Percentiles rank a stretch among this genome's conserved stretches.
Conservation (phyloP, 495 filamentous ascomycete genomes). For the Penicillium coffeae region DNA sequence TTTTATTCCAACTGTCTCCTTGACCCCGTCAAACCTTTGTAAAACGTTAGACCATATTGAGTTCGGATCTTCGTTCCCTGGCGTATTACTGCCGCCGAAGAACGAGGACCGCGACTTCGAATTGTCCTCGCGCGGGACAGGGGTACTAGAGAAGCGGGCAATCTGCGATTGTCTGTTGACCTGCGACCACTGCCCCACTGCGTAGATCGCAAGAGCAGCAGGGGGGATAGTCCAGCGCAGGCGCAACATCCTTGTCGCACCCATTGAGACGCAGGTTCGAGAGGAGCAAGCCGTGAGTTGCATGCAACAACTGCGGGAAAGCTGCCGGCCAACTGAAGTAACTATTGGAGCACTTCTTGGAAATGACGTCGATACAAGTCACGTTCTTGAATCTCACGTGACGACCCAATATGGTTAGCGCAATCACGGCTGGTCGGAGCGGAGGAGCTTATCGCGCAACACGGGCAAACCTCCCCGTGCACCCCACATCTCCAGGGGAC, state of each 20-base stretch:
- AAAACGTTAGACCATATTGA: constrained; percentile 60
- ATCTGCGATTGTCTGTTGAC: constrained; percentile 20
- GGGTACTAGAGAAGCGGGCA: constrained; percentile 22
- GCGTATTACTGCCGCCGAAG: not conserved
- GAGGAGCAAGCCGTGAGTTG: constrained; percentile 51
- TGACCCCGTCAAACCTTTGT: constrained; percentile 50
- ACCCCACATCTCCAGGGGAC: constrained; percentile 19
- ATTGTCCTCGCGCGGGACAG: constrained; percentile 12
- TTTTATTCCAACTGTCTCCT: constrained; percentile 48
- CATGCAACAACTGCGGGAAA: constrained; percentile 19
- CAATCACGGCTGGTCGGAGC: not conserved
- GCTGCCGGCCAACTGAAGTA: not conserved
- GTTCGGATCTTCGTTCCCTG: constrained; percentile 9
- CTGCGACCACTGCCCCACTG: constrained; percentile 24
- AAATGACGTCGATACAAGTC: constrained; percentile 32
- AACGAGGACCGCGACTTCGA: constrained; percentile 4
- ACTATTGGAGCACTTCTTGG: not conserved
- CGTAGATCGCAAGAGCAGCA: constrained; percentile 32
- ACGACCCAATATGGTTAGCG: constrained; percentile 21
- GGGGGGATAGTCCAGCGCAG: constrained; percentile 40
- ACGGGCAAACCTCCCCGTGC: constrained; percentile 10
- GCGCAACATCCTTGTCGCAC: constrained; percentile 26
- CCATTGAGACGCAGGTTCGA: constrained; percentile 41
- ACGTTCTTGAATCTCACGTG: not conserved
- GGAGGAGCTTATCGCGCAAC: constrained; percentile 20